Evolutionary conservation across 169 alveolate genomes (phyloP).

Genomic region (Plasmodium berghei): DNA sequence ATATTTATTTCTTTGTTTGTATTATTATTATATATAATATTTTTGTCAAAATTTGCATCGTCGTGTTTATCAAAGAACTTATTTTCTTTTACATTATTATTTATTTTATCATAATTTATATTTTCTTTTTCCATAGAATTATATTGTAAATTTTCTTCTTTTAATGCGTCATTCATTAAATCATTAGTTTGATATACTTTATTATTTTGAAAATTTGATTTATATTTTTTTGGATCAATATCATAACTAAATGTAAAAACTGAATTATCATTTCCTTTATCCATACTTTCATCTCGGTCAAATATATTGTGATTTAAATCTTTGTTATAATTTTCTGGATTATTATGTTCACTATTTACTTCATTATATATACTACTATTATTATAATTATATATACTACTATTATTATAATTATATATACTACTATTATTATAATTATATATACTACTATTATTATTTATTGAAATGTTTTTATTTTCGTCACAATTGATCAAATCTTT

Average conservation of each 20-base stretch:
- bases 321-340: background rate
- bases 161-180: too few relatives aligned
- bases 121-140: background rate
- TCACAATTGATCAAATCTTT: slow-evolving; percentile 5
- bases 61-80: too few relatives aligned
- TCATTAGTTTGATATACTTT: too few relatives aligned
- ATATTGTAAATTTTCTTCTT: too few relatives aligned
- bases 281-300: background rate
- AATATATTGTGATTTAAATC: background rate
- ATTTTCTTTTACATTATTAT: background rate
- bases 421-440: background rate
- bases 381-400: slow-evolving; percentile 17
- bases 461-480: background rate
- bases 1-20: too few relatives aligned
- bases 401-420: background rate
- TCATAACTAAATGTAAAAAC: too few relatives aligned
- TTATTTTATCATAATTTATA: too few relatives aligned
- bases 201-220: too few relatives aligned
- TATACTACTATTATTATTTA: slow-evolving; percentile 2
- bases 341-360: background rate
- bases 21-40: too few relatives aligned
- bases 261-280: background rate
- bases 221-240: too few relatives aligned
- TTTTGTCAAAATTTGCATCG: too few relatives aligned
- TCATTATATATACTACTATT: slow-evolving; percentile 15